These are phyloP conservation scores for Dendrobium catenatum DNA, from an alignment of 106 monocot genomes.

Conservation along the genomic window DNA sequence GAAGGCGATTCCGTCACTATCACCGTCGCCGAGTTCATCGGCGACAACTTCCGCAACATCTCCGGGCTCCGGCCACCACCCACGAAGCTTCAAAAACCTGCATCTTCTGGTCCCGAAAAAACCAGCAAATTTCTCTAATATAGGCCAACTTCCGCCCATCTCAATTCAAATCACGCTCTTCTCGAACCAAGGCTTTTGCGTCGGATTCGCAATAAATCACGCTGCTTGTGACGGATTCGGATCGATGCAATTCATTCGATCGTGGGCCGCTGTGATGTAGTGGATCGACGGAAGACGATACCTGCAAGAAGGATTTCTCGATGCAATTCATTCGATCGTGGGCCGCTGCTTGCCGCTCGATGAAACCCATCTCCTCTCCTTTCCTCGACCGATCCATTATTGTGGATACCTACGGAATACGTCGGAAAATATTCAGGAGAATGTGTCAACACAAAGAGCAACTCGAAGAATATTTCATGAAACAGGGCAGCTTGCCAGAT, in stretches of 20 bases:
- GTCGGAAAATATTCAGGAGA: too few relatives aligned
- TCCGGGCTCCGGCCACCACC: constrained; percentile 11
- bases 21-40: constrained; percentile 15
- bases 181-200: constrained; percentile 14
- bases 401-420: background rate
- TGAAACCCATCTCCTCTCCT: background rate
- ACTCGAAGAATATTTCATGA: too few relatives aligned
- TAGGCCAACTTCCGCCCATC: constrained; percentile 22
- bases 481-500: too few relatives aligned
- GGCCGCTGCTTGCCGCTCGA: constrained; percentile 5
- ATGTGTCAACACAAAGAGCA: too few relatives aligned
- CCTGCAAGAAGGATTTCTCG: too few relatives aligned
- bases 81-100: constrained; percentile 10
- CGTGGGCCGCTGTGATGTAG: constrained; percentile 21
- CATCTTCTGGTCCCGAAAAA: constrained; percentile 16
- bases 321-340: constrained; percentile 21
- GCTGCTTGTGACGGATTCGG: constrained; percentile 11
- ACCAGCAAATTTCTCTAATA: background rate
- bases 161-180: constrained; percentile 21
- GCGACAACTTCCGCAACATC: constrained; percentile 18
- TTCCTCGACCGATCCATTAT: constrained; percentile 16
- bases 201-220: constrained; percentile 16
- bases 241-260: constrained; percentile 16
- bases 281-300: too few relatives aligned
- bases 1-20: constrained; percentile 24